Evolutionary conservation across 441 rosid genomes (phyloP), one percentile per base, ranked within the genome.

Genomic region (Flueggea neowawraea): DNA sequence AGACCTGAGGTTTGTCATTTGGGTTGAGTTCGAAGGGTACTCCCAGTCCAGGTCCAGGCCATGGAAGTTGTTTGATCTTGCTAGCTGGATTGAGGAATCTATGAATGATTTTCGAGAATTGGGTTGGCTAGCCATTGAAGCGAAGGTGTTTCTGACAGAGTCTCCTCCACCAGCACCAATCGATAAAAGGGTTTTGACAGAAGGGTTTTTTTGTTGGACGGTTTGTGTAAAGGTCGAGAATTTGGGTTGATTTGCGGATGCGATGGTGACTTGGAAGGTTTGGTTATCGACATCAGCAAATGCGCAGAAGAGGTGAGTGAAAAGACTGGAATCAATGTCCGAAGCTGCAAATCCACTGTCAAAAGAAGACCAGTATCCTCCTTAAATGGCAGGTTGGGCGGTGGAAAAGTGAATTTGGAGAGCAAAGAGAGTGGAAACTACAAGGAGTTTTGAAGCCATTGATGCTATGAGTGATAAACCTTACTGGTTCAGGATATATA

Each of bases 41-140:
- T 82, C 78, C 82, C 80, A 80, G 47, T 80, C 78, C 13, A 82
- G 76, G 56, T 82, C 83, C 0, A 73, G 75, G 33, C 84, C 87
- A n/a, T 70, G 61, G 15, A 79, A 82, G 17, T 68, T 70, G 47
- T 70, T 48, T 6, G 66, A 53, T 49, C 82, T 41, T 6, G 84
- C 82, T 55, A 78, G 4, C 2, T 9, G 45, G 32, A 82, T 75
- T 0, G 84, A 69, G 10, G 87, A 78, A 47, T 71, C 68, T 1
- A 82, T 77, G 65, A 80, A 80, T 6, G 71, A 33, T 55, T 63
- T 64, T 0, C 83, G 58, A 6, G 78, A 36, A 45, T 47, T 58
- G 0, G 70, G 4, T 48, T 64, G 61, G 52, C 75, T 55, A 0
- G 81, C 87, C 83, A 75, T 78, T 53, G 58, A 45, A 22, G 80